Conservation (phyloP, 371 early-diverging fungal genomes). For the Lichtheimia hyalospora region DNA sequence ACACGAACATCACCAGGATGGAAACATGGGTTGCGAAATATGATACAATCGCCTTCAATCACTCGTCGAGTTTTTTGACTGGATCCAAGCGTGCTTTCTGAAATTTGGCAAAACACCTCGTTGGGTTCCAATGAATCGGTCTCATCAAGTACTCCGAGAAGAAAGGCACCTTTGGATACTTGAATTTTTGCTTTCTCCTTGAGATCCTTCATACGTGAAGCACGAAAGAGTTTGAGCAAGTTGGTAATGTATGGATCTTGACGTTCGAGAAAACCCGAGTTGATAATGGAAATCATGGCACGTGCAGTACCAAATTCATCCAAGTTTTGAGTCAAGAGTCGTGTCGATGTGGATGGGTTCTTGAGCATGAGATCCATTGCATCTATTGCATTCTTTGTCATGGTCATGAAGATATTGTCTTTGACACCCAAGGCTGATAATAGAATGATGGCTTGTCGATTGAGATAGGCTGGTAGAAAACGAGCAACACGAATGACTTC, state of each 20-base stretch:
- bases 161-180: conserved; percentile 64
- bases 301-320: conserved; percentile 59
- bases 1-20: conserved; percentile 86
- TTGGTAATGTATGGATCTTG: conserved; percentile 61
- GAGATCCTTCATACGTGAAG: conserved; percentile 59
- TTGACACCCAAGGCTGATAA: conserved; percentile 66
- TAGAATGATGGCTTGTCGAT: conserved; percentile 74
- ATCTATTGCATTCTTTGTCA: conserved; percentile 47
- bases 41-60: conserved; percentile 49
- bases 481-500: conserved; percentile 64
- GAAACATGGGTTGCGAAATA: conserved; percentile 75
- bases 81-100: conserved; percentile 17
- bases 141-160: conserved; percentile 86
- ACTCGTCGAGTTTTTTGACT: conserved; percentile 23
- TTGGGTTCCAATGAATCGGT: conserved; percentile 59
- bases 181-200: conserved; percentile 70
- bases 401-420: conserved; percentile 50
- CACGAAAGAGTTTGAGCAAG: conserved; percentile 54
- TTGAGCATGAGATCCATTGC: conserved; percentile 46
- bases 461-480: conserved; percentile 64
- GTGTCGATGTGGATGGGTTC: conserved; percentile 45
- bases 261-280: conserved; percentile 55
- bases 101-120: conserved; percentile 69
- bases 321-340: conserved; percentile 44
- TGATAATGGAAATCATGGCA: conserved; percentile 53